These are phyloP conservation scores for Penicillium lividum DNA, from an alignment of 495 filamentous ascomycete species.

Conservation along the genomic window DNA sequence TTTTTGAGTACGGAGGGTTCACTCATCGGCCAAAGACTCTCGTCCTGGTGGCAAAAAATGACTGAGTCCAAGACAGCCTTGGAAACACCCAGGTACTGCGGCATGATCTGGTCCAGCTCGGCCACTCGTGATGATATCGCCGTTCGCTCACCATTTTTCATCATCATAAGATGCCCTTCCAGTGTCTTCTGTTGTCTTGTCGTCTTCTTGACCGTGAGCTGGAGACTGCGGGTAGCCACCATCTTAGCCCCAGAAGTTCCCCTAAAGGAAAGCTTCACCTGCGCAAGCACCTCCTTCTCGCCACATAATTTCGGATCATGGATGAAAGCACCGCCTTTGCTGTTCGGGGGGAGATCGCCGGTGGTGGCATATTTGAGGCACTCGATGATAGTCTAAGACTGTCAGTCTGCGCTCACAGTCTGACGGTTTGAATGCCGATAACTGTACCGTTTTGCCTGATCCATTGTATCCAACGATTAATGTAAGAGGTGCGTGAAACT, in stretches of 20 bases:
- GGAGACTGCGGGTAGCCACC: constrained; percentile 77
- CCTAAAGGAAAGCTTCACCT: constrained; percentile 87
- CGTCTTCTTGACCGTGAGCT: constrained; percentile 83
- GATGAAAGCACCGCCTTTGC: constrained; percentile 91
- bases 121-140: constrained; percentile 74
- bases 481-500: constrained; percentile 86
- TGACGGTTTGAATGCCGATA: not conserved
- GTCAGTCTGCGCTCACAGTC: constrained; percentile 13
- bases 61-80: constrained; percentile 87
- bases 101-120: constrained; percentile 80
- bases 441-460: constrained; percentile 82
- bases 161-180: constrained; percentile 71
- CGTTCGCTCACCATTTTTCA: constrained; percentile 77
- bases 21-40: constrained; percentile 97
- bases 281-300: constrained; percentile 87
- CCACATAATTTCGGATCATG: constrained; percentile 92
- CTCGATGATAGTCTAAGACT: constrained; percentile 84
- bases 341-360: constrained; percentile 90
- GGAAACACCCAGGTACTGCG: constrained; percentile 86
- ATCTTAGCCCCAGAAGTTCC: constrained; percentile 72
- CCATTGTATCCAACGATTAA: constrained; percentile 97
- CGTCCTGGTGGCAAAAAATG: constrained; percentile 98
- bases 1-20: constrained; percentile 83
- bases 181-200: constrained; percentile 72
- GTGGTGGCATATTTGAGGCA: constrained; percentile 98